Conservation (phyloP, 345 rosid species). For the Brassica nigra region DNA sequence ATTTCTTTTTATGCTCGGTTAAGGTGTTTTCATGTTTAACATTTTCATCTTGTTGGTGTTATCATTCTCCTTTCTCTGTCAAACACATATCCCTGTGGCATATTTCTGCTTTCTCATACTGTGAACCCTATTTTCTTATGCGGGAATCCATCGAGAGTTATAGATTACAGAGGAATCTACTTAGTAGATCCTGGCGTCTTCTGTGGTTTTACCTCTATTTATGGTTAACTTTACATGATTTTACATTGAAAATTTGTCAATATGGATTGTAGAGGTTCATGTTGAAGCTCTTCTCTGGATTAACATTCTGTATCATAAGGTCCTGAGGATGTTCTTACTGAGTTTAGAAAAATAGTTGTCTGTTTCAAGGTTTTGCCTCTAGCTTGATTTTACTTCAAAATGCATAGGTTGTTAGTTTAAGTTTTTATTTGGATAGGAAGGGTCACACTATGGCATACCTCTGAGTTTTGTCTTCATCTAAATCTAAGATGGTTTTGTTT, state of each 20-base stretch:
- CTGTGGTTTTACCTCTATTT: not conserved
- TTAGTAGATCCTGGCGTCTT: not conserved
- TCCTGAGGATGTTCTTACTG: not conserved
- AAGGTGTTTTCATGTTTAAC: not conserved
- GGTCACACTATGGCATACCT: too few species aligned
- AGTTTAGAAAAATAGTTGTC: not conserved
- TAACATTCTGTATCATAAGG: not conserved
- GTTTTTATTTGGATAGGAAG: not conserved
- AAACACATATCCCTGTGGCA: not conserved
- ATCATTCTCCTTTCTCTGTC: not conserved
- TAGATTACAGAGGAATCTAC: too few species aligned
- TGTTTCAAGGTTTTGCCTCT: not conserved
- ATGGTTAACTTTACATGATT: not conserved
- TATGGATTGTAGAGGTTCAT: not conserved
- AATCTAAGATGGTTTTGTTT: not conserved
- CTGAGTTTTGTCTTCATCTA: slow-evolving; percentile 3
- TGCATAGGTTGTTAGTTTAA: not conserved
- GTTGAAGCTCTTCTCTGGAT: not conserved
- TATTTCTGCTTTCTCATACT: not conserved
- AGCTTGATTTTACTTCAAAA: not conserved
- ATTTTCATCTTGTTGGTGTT: not conserved
- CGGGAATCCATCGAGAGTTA: too few species aligned
- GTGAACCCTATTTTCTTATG: too few species aligned
- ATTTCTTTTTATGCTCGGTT: not conserved
- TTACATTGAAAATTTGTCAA: not conserved